Conservation (phyloP, 1,284 basidiomycete genomes). For the Leccinum solheimii region DNA sequence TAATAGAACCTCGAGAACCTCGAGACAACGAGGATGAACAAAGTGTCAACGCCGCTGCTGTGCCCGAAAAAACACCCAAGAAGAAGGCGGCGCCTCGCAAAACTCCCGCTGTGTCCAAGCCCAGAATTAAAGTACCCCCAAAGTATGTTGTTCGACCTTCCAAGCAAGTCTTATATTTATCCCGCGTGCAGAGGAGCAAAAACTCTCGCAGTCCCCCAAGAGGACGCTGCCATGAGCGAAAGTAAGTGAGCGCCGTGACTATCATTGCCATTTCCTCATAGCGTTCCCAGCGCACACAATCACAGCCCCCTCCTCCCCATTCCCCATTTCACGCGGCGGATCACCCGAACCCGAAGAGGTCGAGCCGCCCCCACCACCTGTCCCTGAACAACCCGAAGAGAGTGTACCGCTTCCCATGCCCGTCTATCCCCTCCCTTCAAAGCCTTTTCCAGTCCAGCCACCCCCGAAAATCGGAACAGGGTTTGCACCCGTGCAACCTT, state of each 20-base stretch:
- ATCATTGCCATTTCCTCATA: slow-evolving; percentile 2
- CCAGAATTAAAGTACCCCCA: slow-evolving; percentile 39
- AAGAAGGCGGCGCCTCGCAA: slow-evolving; percentile 43
- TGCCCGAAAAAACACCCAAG: slow-evolving; percentile 35
- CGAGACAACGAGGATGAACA: slow-evolving; percentile 30
- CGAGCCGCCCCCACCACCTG: slow-evolving; percentile 30
- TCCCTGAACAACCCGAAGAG: slow-evolving; percentile 53
- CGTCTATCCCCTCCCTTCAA: slow-evolving; percentile 71
- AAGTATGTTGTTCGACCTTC: slow-evolving; percentile 36
- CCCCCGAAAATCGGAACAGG: slow-evolving; percentile 72
- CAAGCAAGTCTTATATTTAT: not conserved
- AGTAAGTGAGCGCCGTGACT: slow-evolving; percentile 31
- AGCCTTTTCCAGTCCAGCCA: slow-evolving; percentile 76
- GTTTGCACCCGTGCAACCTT: slow-evolving; percentile 61
- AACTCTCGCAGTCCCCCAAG: slow-evolving; percentile 19
- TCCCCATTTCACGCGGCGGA: slow-evolving; percentile 29
- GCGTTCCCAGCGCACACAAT: slow-evolving; percentile 37
- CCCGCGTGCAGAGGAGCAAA: slow-evolving; percentile 22
- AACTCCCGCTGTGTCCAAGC: slow-evolving; percentile 36
- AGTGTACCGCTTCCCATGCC: slow-evolving; percentile 65
- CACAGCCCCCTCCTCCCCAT: slow-evolving; percentile 49
- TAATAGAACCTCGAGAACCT: slow-evolving; percentile 35
- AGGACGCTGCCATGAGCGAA: slow-evolving; percentile 45
- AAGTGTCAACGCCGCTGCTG: slow-evolving; percentile 15
- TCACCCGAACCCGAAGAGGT: slow-evolving; percentile 33